phyloP scores from a whole-genome alignment of 306 rosid genomes.

The Nissolia schottii region DNA sequence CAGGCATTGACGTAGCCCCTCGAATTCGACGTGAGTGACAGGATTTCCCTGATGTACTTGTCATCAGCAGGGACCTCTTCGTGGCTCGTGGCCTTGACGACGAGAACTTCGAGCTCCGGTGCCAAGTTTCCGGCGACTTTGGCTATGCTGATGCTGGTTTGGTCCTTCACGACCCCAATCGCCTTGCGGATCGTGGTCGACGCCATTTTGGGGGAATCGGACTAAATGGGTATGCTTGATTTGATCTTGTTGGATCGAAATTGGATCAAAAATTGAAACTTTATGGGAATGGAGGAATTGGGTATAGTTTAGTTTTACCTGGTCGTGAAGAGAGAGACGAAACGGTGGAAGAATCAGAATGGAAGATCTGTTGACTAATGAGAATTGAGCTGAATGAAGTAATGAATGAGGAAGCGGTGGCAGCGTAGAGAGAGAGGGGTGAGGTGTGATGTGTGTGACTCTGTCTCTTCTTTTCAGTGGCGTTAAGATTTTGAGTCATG shows the following conservation, averaged over 20 bases:
- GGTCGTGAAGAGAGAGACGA: neutral
- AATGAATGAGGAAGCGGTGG: neutral
- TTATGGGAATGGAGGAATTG: neutral
- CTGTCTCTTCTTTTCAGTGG: neutral
- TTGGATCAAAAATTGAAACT: neutral
- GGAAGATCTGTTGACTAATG: slow-evolving; percentile 8
- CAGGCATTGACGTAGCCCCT: slow-evolving; percentile 57
- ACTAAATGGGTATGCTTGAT: neutral
- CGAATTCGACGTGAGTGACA: slow-evolving; percentile 49
- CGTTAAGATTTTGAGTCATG: neutral
- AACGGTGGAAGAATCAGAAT: neutral
- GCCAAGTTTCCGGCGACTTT: slow-evolving; percentile 79
- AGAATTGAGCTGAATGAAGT: neutral
- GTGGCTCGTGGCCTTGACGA: slow-evolving; percentile 78
- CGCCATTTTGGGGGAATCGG: slow-evolving; percentile 41
- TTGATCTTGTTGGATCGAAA: neutral
- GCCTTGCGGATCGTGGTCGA: slow-evolving; percentile 84
- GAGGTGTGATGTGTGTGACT: too few species aligned
- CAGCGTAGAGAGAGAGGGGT: neutral
- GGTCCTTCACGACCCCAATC: slow-evolving; percentile 85
- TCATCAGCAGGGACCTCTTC: slow-evolving; percentile 79
- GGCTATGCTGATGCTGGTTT: slow-evolving; percentile 86
- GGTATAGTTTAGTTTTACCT: neutral
- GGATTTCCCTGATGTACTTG: slow-evolving; percentile 59
- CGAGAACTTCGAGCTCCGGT: slow-evolving; percentile 74